A percentile compares a stretch with the other conserved stretches of the same genome.
Evolutionary conservation across 129 eudicot species (phyloP).

Genomic region (Tanacetum coccineum): DNA sequence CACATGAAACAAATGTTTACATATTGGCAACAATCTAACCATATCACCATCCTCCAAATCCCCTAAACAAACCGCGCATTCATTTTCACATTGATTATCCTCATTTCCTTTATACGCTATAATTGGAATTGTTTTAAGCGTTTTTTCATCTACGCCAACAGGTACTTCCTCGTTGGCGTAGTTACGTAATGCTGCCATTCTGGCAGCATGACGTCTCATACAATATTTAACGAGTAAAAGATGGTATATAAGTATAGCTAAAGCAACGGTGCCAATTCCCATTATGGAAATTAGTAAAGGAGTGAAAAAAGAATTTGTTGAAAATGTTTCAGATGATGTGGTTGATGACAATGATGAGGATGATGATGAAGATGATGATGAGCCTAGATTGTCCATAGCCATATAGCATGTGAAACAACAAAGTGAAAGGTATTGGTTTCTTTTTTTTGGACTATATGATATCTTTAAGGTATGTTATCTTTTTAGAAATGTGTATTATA

Average conservation of each 20-base stretch:
- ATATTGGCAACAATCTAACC: conserved; percentile 47
- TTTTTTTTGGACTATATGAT: background rate
- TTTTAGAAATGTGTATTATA: background rate
- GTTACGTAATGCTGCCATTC: conserved; percentile 21
- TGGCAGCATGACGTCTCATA: conserved; percentile 27
- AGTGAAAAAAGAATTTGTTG: conserved; percentile 28
- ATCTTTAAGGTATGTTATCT: background rate
- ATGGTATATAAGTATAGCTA: conserved; percentile 43
- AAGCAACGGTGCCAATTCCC: conserved; percentile 35
- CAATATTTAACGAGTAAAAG: conserved; percentile 38
- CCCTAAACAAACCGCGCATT: conserved; percentile 56
- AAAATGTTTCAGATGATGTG: conserved; percentile 13
- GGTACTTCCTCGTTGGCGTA: conserved; percentile 9
- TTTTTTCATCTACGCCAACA: conserved; percentile 41
- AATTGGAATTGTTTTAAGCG: conserved; percentile 45
- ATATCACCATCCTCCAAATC: conserved; percentile 43
- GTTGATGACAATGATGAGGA: too few species aligned
- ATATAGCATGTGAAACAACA: background rate
- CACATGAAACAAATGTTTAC: conserved; percentile 58
- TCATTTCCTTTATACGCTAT: conserved; percentile 10
- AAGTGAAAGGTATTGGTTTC: conserved; percentile 5
- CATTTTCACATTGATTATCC: conserved; percentile 21
- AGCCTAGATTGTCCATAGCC: conserved; percentile 28
- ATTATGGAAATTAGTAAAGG: conserved; percentile 47
- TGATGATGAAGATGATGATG: conserved; percentile 18